Conservation (phyloP, 176 grass and related monocot genomes). For the Stipa capillata region DNA sequence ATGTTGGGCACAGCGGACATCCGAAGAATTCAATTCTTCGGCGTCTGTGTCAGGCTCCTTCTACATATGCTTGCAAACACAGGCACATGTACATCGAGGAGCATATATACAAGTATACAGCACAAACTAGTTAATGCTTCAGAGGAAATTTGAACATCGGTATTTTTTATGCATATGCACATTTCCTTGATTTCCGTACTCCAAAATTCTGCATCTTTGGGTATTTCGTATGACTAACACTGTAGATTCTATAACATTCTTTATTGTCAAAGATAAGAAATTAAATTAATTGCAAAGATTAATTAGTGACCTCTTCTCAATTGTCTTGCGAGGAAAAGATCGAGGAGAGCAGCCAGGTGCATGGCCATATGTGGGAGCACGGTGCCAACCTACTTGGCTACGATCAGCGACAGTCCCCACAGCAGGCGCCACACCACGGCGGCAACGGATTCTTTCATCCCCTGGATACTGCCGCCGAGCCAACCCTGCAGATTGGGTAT, state of each 20-base stretch:
- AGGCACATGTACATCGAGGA: not conserved
- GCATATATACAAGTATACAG: not conserved
- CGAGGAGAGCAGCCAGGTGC: conserved; percentile 64
- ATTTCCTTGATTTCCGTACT: not conserved
- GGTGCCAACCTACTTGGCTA: conserved; percentile 46
- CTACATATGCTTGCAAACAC: not conserved
- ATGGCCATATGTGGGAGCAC: conserved; percentile 70
- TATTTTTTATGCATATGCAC: not conserved
- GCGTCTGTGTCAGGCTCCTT: not conserved
- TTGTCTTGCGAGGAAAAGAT: conserved; percentile 45
- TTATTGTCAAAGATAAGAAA: not conserved
- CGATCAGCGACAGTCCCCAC: conserved; percentile 47
- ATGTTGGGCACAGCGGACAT: not conserved
- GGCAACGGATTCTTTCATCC: conserved; percentile 81
- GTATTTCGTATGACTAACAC: not conserved
- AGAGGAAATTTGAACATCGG: not conserved
- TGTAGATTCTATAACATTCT: not conserved
- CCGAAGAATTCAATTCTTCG: not conserved
- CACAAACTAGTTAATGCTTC: not conserved
- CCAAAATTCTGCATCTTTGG: not conserved
- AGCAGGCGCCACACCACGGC: conserved; percentile 33
- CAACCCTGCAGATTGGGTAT: conserved; percentile 85
- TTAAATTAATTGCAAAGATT: not conserved
- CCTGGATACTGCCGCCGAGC: conserved; percentile 54
- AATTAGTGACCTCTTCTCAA: not conserved